Evolutionary conservation across 768 basidiomycete genomes (phyloP).

Genomic region (Hygrophorus pudorinus): DNA sequence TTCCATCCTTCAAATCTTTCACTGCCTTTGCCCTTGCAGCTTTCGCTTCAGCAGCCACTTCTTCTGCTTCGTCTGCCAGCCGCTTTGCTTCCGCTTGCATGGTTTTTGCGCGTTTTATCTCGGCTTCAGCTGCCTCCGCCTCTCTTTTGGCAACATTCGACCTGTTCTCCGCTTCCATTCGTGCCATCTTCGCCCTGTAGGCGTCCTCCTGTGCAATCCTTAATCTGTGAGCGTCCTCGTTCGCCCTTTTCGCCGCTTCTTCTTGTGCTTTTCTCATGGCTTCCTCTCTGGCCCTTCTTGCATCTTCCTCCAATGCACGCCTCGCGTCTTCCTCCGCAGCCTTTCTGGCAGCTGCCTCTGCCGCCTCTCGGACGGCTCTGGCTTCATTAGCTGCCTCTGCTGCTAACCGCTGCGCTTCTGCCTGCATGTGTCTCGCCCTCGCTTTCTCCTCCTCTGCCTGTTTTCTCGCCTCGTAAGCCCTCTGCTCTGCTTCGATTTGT

Average conservation of each 20-base stretch:
- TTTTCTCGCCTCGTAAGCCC: neutral
- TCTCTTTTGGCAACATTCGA: constrained; percentile 3
- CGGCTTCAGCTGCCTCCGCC: constrained; percentile 5
- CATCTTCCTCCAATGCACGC: neutral
- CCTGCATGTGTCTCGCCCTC: neutral
- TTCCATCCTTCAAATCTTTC: constrained; percentile 4
- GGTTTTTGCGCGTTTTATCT: constrained; percentile 5
- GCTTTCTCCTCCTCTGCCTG: neutral
- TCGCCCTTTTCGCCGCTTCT: neutral
- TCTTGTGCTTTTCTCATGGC: no score
- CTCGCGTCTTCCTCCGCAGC: neutral
- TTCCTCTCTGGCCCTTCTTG: neutral
- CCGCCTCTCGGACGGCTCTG: neutral
- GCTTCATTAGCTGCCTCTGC: constrained; percentile 1
- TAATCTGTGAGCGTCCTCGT: constrained; percentile 6
- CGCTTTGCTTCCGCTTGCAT: neutral
- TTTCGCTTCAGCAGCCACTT: constrained; percentile 8
- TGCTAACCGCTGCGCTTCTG: neutral
- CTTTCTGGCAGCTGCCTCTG: neutral
- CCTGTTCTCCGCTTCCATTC: constrained; percentile 8
- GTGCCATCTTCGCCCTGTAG: constrained; percentile 7
- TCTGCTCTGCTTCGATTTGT: neutral
- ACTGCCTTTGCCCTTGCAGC: constrained; percentile 9
- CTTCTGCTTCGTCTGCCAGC: neutral
- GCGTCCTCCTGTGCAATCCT: constrained; percentile 8